A percentile compares a stretch with the other conserved stretches of the same genome.
Conservation (phyloP, 2,329 filamentous ascomycete species). For the Dactylellina parvicollis region DNA sequence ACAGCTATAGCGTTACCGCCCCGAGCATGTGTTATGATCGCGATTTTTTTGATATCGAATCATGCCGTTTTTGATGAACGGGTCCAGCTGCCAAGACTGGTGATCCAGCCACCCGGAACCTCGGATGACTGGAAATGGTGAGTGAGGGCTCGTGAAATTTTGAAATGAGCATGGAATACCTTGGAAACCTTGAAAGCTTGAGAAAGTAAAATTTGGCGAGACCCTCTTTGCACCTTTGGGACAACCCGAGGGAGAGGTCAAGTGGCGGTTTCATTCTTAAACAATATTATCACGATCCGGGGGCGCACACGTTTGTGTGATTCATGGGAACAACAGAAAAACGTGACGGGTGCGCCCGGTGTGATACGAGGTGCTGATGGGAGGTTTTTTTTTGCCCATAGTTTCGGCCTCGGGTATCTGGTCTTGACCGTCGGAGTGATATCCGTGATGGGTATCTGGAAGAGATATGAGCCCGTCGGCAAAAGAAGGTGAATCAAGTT, state of each 20-base stretch:
- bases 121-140: slow-evolving; percentile 36
- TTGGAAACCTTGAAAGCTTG: slow-evolving; percentile 3
- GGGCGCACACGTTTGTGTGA: slow-evolving; percentile 42
- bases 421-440: slow-evolving; percentile 21
- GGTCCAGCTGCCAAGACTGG: slow-evolving; percentile 23
- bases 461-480: slow-evolving; percentile 53
- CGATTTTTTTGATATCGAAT: slow-evolving; percentile 33
- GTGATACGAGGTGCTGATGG: slow-evolving; percentile 40
- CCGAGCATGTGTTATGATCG: slow-evolving; percentile 15
- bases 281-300: slow-evolving; percentile 40
- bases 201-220: slow-evolving; percentile 44
- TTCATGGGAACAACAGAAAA: slow-evolving; percentile 27
- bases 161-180: slow-evolving; percentile 8
- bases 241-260: slow-evolving; percentile 48
- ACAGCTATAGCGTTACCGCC: slow-evolving; percentile 22
- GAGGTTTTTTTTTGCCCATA: neutral
- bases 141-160: slow-evolving; percentile 16
- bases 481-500: slow-evolving; percentile 37
- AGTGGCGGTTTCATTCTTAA: slow-evolving; percentile 53
- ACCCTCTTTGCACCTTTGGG: neutral
- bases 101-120: slow-evolving; percentile 53
- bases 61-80: slow-evolving; percentile 21
- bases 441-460: slow-evolving; percentile 48
- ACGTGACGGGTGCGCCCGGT: slow-evolving; percentile 47
- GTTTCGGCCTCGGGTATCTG: slow-evolving; percentile 37